phyloP scores from a whole-genome alignment of 2,329 filamentous ascomycete species.

The Phaeomoniella chlamydospora region DNA sequence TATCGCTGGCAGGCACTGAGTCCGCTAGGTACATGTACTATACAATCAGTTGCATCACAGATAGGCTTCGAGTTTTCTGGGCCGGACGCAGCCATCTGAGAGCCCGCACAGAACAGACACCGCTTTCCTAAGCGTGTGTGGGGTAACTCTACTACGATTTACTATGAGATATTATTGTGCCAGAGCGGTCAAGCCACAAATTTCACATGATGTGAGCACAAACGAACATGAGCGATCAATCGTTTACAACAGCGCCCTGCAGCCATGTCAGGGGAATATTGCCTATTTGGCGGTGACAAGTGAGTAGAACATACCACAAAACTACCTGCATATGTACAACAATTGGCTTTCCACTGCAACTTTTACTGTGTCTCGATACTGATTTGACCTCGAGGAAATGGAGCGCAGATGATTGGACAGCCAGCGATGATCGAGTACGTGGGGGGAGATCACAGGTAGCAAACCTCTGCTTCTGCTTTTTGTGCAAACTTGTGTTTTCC shows the following conservation, averaged over 20 bases:
- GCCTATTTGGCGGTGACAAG: constrained; percentile 1
- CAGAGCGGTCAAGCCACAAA: not conserved
- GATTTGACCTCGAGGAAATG: constrained; percentile 23
- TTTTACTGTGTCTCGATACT: not conserved
- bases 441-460: constrained; percentile 49
- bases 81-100: no score
- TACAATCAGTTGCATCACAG: no score
- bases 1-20: no score
- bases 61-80: no score
- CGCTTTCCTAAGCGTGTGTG: no score
- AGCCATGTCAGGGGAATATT: not conserved
- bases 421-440: constrained; percentile 63
- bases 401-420: constrained; percentile 47
- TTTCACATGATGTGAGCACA: no score
- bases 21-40: no score
- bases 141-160: no score
- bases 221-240: no score
- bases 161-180: no score
- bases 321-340: not conserved
- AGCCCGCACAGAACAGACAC: no score
- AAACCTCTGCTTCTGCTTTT: constrained; percentile 1
- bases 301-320: not conserved
- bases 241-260: no score
- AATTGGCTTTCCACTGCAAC: not conserved
- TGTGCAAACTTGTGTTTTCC: not conserved